Evolutionary conservation across 768 basidiomycete species (phyloP), one percentile per base, ranked within the genome.

Genomic region (Amanita inopinata): DNA sequence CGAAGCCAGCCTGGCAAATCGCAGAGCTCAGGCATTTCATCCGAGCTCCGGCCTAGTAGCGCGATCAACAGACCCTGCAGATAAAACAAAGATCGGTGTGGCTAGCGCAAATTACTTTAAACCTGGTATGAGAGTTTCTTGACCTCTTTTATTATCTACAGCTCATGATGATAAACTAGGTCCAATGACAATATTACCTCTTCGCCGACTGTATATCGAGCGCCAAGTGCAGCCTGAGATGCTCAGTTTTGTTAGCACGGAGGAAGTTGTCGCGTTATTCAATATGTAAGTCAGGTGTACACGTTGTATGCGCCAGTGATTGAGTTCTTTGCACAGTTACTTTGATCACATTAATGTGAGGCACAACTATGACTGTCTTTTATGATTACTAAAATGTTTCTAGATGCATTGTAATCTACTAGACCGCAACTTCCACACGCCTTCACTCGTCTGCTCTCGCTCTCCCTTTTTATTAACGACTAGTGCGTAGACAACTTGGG

Each of bases 401-500:
- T 51, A 90, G 84, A 75, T 76, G 62, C 88, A 90, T 49, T 79
- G 80, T 43, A 81, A 82, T 42, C 64, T 97, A 36, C 64, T 99
- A 37, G 89, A 94, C 52, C 73, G 75, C 31, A 76, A 84, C 37
- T 92, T 94, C 61, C 96, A 98, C 60, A 96, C 94, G 0, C 92
- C 94, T 1, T 78, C 89, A 2, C 74, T 96, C 27, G 88, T 97
- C 11, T 93, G 93, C 55, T 90, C 88, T 19, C 80, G 96, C 17
- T 92, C 88, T 27, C 94, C 94, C 0, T 97, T 99, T 64, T 63
- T 99, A 35, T 72, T 98, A 43, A 98, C 96, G 12, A 90, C 92
- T 14, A 86, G 87, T 87, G 53, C 46, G 81, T 74, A 5, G 14
- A 20, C 33, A 38, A 53, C 11, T 35, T 47, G 33, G 25, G 23